A percentile compares a stretch with the other conserved stretches of the same genome.
phyloP scores from a whole-genome alignment of 768 basidiomycete species.

The Russula virescens region DNA sequence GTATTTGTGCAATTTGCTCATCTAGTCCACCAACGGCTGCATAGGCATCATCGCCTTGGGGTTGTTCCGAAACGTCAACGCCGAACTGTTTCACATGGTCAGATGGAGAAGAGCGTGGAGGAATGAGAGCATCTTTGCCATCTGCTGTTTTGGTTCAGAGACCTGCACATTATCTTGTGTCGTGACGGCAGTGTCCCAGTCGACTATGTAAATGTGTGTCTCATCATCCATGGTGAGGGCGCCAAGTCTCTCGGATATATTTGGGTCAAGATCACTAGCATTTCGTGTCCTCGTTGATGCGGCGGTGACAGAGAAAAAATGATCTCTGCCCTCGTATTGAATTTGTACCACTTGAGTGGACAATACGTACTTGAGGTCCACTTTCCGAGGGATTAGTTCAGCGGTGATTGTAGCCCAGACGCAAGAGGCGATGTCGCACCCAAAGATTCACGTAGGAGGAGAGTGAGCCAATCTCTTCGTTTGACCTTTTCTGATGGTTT shows the following conservation, averaged over 20 bases:
- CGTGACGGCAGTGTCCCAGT: slow-evolving; percentile 61
- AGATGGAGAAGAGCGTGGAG: not conserved
- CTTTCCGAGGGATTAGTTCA: slow-evolving; percentile 34
- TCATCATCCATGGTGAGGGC: slow-evolving; percentile 40
- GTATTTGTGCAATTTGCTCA: slow-evolving; percentile 81
- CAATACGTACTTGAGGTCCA: slow-evolving; percentile 66
- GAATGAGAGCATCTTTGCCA: slow-evolving; percentile 19
- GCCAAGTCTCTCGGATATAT: slow-evolving; percentile 39
- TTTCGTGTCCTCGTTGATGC: slow-evolving; percentile 34
- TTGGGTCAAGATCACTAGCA: slow-evolving; percentile 24
- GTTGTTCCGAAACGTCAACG: slow-evolving; percentile 41
- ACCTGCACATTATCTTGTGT: slow-evolving; percentile 33
- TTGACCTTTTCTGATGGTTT: slow-evolving; percentile 31
- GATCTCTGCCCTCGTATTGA: slow-evolving; percentile 52
- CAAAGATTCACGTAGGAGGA: slow-evolving; percentile 61
- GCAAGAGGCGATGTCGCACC: slow-evolving; percentile 39
- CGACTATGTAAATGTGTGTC: slow-evolving; percentile 50
- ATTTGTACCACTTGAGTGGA: slow-evolving; percentile 56
- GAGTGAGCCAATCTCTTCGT: slow-evolving; percentile 58
- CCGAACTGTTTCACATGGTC: slow-evolving; percentile 3
- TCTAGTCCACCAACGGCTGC: slow-evolving; percentile 80
- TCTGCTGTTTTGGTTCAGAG: slow-evolving; percentile 23
- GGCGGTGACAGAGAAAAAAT: slow-evolving; percentile 51
- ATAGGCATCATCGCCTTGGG: slow-evolving; percentile 54
- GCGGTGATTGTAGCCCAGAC: slow-evolving; percentile 1